phyloP scores from a whole-genome alignment of 139 green algal genomes.

The Coccomyxa sp. region DNA sequence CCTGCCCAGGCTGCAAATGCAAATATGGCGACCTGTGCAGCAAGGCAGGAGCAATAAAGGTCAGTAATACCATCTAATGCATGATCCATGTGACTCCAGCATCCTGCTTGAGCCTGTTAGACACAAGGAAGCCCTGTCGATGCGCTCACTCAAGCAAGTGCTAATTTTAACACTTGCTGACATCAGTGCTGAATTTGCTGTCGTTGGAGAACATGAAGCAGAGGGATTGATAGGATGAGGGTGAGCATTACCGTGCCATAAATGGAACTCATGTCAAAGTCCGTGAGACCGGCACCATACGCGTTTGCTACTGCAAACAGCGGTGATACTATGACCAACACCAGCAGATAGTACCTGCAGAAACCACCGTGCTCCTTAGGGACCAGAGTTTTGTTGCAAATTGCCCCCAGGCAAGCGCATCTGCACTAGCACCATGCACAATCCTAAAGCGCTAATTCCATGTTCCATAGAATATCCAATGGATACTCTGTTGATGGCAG shows the following conservation, averaged over 20 bases:
- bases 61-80: background rate
- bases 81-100: background rate
- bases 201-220: background rate
- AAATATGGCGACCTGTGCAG: constrained; percentile 44
- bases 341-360: constrained; percentile 29
- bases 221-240: background rate
- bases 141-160: background rate
- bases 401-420: too few relatives aligned
- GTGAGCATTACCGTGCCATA: background rate
- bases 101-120: background rate
- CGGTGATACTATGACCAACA: constrained; percentile 21
- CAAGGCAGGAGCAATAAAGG: background rate
- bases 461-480: too few relatives aligned
- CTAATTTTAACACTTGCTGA: background rate
- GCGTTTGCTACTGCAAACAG: constrained; percentile 36
- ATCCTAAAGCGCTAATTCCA: too few relatives aligned
- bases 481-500: too few relatives aligned
- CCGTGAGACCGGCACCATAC: constrained; percentile 39
- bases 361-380: background rate
- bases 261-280: constrained; percentile 2
- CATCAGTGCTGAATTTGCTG: background rate
- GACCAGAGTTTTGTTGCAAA: too few relatives aligned
- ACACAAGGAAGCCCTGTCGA: background rate
- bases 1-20: constrained; percentile 39
- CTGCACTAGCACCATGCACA: too few relatives aligned